Evolutionary conservation across 345 rosid genomes (phyloP).

Genomic region (Corchorus olitorius): DNA sequence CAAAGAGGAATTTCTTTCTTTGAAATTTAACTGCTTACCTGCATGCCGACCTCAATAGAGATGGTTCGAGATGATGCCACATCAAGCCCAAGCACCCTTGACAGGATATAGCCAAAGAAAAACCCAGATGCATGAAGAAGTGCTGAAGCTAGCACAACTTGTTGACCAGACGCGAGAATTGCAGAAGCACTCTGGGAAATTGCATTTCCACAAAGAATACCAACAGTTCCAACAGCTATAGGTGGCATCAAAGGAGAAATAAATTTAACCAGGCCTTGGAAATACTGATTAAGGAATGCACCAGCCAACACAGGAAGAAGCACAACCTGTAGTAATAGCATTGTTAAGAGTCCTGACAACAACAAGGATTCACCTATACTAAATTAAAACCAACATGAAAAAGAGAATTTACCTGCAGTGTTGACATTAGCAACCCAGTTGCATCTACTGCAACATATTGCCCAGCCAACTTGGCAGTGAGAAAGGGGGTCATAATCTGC

Average conservation of each 20-base stretch:
- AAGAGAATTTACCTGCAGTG: slow-evolving; percentile 62
- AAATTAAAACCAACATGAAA: background rate
- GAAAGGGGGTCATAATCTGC: slow-evolving; percentile 89
- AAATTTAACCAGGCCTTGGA: slow-evolving; percentile 62
- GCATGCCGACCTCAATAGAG: slow-evolving; percentile 96
- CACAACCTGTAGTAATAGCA: slow-evolving; percentile 55
- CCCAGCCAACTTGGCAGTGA: slow-evolving; percentile 82
- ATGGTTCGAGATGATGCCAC: slow-evolving; percentile 67
- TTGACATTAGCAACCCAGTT: slow-evolving; percentile 61
- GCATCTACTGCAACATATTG: slow-evolving; percentile 90
- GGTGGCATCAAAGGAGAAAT: slow-evolving; percentile 87
- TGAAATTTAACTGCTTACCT: slow-evolving; percentile 40
- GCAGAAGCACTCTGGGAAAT: slow-evolving; percentile 74
- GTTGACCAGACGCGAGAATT: slow-evolving; percentile 72
- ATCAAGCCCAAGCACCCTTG: slow-evolving; percentile 63
- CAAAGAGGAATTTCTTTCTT: slow-evolving; percentile 3
- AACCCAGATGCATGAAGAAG: slow-evolving; percentile 87
- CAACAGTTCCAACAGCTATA: slow-evolving; percentile 82
- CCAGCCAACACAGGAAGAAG: slow-evolving; percentile 89
- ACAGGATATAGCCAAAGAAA: slow-evolving; percentile 79
- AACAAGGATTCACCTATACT: background rate
- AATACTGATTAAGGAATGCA: slow-evolving; percentile 81
- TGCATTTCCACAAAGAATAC: slow-evolving; percentile 77
- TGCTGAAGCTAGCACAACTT: slow-evolving; percentile 62
- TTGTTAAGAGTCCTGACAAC: background rate